These are phyloP conservation scores for Kodamaea derodonti DNA, from an alignment of 1,139 yeast species.

Conservation along the genomic window DNA sequence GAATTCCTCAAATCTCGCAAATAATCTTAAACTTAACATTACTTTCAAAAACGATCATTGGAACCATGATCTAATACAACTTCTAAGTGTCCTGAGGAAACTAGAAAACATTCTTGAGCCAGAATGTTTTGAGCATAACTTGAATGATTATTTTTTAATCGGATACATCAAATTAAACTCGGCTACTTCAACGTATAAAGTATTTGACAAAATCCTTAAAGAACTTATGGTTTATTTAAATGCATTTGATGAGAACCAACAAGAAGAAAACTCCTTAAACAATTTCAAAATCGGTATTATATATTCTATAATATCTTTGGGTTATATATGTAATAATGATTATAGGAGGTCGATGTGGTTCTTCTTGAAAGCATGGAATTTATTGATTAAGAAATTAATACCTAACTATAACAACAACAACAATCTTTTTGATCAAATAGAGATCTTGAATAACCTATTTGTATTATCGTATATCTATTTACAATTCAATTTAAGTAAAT, in stretches of 20 bases:
- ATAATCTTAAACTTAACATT: too few relatives aligned
- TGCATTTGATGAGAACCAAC: constrained; percentile 11
- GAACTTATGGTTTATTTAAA: constrained; percentile 28
- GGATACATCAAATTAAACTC: constrained; percentile 27
- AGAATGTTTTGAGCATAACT: constrained; percentile 15
- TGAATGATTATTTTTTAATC: constrained; percentile 29
- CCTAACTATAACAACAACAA: constrained; percentile 32
- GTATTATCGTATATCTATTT: constrained; percentile 30
- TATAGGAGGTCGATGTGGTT: constrained; percentile 24
- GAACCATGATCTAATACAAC: constrained; percentile 27
- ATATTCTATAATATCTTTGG: constrained; percentile 15
- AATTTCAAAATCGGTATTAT: constrained; percentile 16
- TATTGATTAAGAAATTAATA: constrained; percentile 39
- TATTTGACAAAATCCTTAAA: constrained; percentile 21
- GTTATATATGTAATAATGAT: constrained; percentile 12
- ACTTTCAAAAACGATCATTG: constrained; percentile 6
- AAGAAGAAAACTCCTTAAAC: constrained; percentile 8
- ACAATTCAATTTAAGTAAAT: constrained; percentile 22
- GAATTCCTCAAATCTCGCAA: neutral
- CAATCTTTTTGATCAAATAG: constrained; percentile 38
- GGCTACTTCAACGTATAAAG: constrained; percentile 14
- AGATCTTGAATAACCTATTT: constrained; percentile 33
- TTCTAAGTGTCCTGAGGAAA: constrained; percentile 33
- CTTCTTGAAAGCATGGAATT: constrained; percentile 42
- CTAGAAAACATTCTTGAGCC: constrained; percentile 20